Conservation (phyloP, 2,329 filamentous ascomycete species). For the Podosphaera fusca region DNA sequence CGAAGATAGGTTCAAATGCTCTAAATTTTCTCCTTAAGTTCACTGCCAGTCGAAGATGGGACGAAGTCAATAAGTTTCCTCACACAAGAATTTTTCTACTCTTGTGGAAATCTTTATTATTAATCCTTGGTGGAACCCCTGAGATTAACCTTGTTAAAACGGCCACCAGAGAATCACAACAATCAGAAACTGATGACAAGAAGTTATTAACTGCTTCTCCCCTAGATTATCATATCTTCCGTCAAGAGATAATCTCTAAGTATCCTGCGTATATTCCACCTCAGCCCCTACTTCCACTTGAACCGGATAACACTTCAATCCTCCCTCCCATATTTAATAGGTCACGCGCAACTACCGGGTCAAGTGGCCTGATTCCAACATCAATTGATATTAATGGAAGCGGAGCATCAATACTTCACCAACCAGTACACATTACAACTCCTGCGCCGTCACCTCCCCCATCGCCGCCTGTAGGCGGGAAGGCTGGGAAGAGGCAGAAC, state of each 20-base stretch:
- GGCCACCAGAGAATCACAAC: constrained; percentile 34
- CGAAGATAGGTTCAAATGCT: constrained; percentile 39
- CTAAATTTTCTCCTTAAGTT: constrained; percentile 49
- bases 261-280: constrained; percentile 93
- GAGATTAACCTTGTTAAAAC: constrained; percentile 54
- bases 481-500: constrained; percentile 94
- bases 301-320: constrained; percentile 76
- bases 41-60: constrained; percentile 48
- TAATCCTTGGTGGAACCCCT: constrained; percentile 60
- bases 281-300: constrained; percentile 57
- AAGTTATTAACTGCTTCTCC: constrained; percentile 76
- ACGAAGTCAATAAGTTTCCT: constrained; percentile 37
- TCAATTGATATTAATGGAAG: constrained; percentile 28
- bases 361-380: constrained; percentile 38
- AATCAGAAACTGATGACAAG: constrained; percentile 24
- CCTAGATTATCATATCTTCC: constrained; percentile 85
- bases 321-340: constrained; percentile 66
- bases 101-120: constrained; percentile 75
- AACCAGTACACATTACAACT: constrained; percentile 96
- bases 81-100: constrained; percentile 55
- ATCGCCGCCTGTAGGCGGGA: constrained; percentile 66
- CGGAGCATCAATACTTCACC: constrained; percentile 67
- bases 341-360: constrained; percentile 33
- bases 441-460: constrained; percentile 89
- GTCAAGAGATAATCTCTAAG: constrained; percentile 91